These are phyloP conservation scores for Zymoseptoria crescenta DNA, from an alignment of 2,329 filamentous ascomycete species.

Conservation along the genomic window DNA sequence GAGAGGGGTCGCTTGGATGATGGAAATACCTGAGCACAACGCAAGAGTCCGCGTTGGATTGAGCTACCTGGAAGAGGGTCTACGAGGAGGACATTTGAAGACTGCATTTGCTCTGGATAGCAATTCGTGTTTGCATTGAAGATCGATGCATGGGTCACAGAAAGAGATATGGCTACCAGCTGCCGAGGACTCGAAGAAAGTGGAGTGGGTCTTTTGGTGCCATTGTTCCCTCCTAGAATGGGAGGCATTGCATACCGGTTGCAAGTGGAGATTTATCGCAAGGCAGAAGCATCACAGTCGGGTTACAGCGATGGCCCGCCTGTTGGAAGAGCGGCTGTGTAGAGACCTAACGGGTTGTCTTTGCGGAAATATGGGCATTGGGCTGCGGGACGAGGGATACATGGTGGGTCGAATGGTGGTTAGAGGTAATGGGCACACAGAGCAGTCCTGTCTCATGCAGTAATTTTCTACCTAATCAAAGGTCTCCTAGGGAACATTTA, in stretches of 20 bases:
- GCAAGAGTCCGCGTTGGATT: not conserved
- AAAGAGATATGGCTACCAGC: not conserved
- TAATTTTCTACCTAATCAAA: too few species aligned
- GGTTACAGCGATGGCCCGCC: too few species aligned
- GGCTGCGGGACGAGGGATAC: too few species aligned
- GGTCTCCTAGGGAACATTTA: too few species aligned
- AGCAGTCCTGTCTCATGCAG: too few species aligned
- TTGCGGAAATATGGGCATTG: too few species aligned
- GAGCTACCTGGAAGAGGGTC: not conserved
- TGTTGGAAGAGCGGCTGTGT: too few species aligned
- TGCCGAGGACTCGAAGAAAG: not conserved
- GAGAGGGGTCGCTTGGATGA: conserved; percentile 21
- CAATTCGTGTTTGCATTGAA: not conserved
- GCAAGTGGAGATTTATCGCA: not conserved
- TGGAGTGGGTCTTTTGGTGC: not conserved
- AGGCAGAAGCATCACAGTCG: not conserved
- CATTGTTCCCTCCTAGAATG: not conserved
- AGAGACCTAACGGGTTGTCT: too few species aligned
- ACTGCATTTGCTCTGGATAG: not conserved
- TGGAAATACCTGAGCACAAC: not conserved
- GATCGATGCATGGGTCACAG: not conserved
- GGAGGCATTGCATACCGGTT: not conserved
- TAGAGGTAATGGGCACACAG: too few species aligned
- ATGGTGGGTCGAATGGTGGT: too few species aligned
- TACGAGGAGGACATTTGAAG: too few species aligned